Base-by-base conservation (phyloP, 1,284 basidiomycete genomes). In the Anthracocystis setariae region DNA sequence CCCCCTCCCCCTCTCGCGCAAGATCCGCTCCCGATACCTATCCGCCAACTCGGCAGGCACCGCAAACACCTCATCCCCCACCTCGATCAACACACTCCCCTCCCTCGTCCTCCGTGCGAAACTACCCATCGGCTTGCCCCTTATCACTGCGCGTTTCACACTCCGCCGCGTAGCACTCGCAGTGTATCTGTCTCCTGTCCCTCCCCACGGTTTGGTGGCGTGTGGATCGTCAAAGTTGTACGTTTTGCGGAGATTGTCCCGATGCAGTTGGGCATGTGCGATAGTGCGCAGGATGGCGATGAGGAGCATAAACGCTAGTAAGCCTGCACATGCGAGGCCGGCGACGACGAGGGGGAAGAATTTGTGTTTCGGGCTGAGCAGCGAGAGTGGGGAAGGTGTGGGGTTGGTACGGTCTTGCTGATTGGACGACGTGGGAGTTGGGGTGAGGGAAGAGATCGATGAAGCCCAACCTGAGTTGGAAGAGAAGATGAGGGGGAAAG, bases 11-110 rank as follows among this genome's bases (percentile, higher is more conserved):
- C 45, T 60, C 39, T 62, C 51, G 8, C 57, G 38, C 29, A 62
- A 15, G n/a, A 66, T 52, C 40, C 35, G 32, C 29, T 68, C 58
- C 13, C 72, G 47, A 46, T 77, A 77, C 9, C 46, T 48, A 37
- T 73, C 64, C 3, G 75, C 75, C 18, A 77, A 40, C 35, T 76
- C 58, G 7, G 67, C 20, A 0, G 75, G 70, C 0, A 77, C 75
- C 1, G 73, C 66, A 27, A 76, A 70, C 37, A 77, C 75, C 29
- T 77, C 75, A 27, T 77, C 73, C 0, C 75, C 75, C 4, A 77
- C 73, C 35, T 77, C 75, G 49, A 77, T 67, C 13, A 77, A 33
- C 3, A 77, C 75, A 15, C 43, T 55, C 0, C 71, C 74, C 20
- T 76, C 66, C 24, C 58, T 51, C 2, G 56, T 59, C 8, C 73